A percentile compares a stretch with the other conserved stretches of the same genome.
phyloP scores from a whole-genome alignment of 2,329 filamentous ascomycete species.

The Neonectria punicea region DNA sequence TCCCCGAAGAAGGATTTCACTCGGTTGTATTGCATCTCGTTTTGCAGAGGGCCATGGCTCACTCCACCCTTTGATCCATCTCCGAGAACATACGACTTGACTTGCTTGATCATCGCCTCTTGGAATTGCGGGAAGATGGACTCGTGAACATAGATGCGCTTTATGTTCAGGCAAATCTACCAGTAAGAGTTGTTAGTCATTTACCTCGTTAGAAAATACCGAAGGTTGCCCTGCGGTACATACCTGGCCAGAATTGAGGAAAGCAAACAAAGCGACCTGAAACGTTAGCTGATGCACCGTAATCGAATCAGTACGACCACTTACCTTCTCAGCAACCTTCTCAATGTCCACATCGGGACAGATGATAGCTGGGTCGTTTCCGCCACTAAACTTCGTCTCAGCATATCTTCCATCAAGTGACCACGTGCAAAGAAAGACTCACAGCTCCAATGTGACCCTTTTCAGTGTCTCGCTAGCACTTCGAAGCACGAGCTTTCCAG shows the following conservation, averaged over 20 bases:
- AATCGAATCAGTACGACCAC: neutral
- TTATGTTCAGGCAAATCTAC: conserved; percentile 53
- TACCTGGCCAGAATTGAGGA: conserved; percentile 63
- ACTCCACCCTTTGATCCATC: conserved; percentile 51
- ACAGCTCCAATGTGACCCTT: conserved; percentile 69
- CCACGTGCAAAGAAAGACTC: conserved; percentile 36
- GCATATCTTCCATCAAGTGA: neutral
- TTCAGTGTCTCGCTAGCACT: conserved; percentile 68
- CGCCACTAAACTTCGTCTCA: conserved; percentile 45
- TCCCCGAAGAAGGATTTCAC: conserved; percentile 27
- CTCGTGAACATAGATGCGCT: conserved; percentile 71
- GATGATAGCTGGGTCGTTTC: conserved; percentile 70
- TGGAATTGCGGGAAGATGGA: conserved; percentile 67
- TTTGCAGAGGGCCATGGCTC: conserved; percentile 48
- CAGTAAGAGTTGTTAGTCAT: neutral
- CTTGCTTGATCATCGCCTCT: conserved; percentile 45
- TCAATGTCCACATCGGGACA: conserved; percentile 65
- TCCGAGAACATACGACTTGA: conserved; percentile 58
- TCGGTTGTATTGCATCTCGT: conserved; percentile 21
- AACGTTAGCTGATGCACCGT: neutral
- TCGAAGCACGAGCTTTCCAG: conserved; percentile 70
- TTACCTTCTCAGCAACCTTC: conserved; percentile 48
- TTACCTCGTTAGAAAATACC: neutral
- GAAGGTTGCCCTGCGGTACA: neutral
- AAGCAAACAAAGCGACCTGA: conserved; percentile 56